These are phyloP conservation scores for Diplogelasinospora grovesii DNA, from an alignment of 495 filamentous ascomycete genomes.

Conservation along the genomic window DNA sequence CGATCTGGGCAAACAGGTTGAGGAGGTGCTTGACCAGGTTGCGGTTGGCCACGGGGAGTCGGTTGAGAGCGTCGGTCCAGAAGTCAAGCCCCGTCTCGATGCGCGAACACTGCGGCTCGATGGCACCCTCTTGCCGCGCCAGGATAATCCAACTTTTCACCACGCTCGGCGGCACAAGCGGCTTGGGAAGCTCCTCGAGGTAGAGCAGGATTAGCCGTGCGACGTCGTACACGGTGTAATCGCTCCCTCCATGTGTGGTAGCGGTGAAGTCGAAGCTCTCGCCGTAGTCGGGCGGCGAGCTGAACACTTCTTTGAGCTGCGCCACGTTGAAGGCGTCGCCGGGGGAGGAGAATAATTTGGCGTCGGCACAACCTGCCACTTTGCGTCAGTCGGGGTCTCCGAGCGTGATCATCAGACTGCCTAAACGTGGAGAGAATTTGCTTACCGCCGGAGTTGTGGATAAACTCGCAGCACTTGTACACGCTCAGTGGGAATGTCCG, in stretches of 20 bases:
- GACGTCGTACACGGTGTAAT: conserved; percentile 23
- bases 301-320: conserved; percentile 18
- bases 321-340: conserved; percentile 20
- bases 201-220: conserved; percentile 20
- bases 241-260: no score
- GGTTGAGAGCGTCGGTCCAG: conserved; percentile 28
- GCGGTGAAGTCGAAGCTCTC: conserved; percentile 19
- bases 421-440: no score
- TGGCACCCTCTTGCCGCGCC: conserved; percentile 20
- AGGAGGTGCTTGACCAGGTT: conserved; percentile 24
- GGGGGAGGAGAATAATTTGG: conserved; percentile 14
- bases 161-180: conserved; percentile 17
- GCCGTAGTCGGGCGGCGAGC: conserved; percentile 13
- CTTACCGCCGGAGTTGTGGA: conserved; percentile 15
- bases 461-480: conserved; percentile 28
- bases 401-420: no score
- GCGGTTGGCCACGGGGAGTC: conserved; percentile 17
- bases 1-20: conserved; percentile 19
- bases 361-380: conserved; percentile 11
- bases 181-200: conserved; percentile 21
- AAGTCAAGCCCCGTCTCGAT: conserved; percentile 26
- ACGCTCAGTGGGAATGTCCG: conserved; percentile 18
- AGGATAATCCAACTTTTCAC: conserved; percentile 23
- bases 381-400: background rate
- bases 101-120: conserved; percentile 16